phyloP scores from a whole-genome alignment of 352 stramenopile genomes.

The Pythium dissimile region DNA sequence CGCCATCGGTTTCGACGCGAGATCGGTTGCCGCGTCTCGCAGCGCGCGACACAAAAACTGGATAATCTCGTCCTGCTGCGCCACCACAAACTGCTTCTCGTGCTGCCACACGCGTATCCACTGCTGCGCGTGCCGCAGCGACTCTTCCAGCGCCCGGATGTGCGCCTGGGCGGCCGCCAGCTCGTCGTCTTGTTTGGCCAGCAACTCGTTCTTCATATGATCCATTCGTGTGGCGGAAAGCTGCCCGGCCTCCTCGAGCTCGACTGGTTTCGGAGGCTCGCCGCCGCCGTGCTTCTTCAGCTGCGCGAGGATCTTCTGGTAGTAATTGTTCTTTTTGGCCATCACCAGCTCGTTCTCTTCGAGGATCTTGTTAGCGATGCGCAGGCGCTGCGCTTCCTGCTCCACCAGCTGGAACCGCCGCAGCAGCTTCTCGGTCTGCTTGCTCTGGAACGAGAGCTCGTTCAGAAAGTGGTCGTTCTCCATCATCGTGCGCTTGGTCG shows the following conservation, averaged over 20 bases:
- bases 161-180: constrained; percentile 2
- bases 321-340: constrained; percentile 68
- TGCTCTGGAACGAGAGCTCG: constrained; percentile 67
- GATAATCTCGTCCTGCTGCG: constrained; percentile 62
- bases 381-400: constrained; percentile 37
- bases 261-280: not conserved
- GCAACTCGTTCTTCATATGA: not conserved
- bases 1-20: constrained; percentile 1
- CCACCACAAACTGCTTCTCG: constrained; percentile 56
- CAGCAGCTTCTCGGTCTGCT: constrained; percentile 71
- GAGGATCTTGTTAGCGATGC: constrained; percentile 43
- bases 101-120: constrained; percentile 50
- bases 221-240: too few species aligned
- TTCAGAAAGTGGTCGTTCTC: constrained; percentile 79
- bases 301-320: constrained; percentile 60
- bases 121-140: constrained; percentile 33
- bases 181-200: not conserved
- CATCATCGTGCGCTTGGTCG: constrained; percentile 75
- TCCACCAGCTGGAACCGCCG: constrained; percentile 38
- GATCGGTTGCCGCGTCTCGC: constrained; percentile 27
- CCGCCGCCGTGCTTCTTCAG: constrained; percentile 29
- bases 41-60: constrained; percentile 49
- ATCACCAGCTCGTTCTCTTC: constrained; percentile 51
- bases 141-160: constrained; percentile 25
- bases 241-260: not conserved